These are phyloP conservation scores for Colletotrichum agaves DNA, from an alignment of 2,329 filamentous ascomycete genomes.

Conservation along the genomic window DNA sequence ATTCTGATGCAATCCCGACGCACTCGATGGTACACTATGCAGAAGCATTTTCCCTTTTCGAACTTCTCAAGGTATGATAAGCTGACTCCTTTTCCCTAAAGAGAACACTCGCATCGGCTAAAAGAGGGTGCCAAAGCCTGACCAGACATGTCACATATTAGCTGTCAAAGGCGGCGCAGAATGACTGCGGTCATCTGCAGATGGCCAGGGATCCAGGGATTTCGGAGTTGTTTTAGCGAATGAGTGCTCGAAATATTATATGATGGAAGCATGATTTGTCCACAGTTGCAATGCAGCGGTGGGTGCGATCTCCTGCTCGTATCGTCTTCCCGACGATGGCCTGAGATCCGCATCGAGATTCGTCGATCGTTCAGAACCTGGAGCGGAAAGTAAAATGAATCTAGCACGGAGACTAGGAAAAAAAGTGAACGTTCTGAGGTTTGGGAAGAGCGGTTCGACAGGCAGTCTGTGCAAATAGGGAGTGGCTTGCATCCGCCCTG, in stretches of 20 bases:
- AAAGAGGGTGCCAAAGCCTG: not conserved
- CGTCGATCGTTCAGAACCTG: not conserved
- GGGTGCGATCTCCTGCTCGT: not conserved
- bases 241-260: not conserved
- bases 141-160: not conserved
- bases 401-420: not conserved
- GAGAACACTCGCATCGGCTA: not conserved
- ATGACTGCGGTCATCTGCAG: not conserved
- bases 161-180: not conserved
- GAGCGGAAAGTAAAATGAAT: not conserved
- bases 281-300: not conserved
- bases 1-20: not conserved
- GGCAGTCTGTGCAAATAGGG: constrained; percentile 1
- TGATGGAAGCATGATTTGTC: not conserved
- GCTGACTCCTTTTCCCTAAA: not conserved
- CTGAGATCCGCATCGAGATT: constrained; percentile 1
- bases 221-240: not conserved
- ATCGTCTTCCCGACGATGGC: not conserved
- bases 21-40: not conserved
- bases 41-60: not conserved
- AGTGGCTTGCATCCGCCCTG: not conserved
- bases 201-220: not conserved
- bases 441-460: not conserved
- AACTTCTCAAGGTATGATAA: not conserved
- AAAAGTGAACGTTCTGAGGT: not conserved